These are phyloP conservation scores for Gynochthodes officinalis DNA, from an alignment of 257 asterid species.

Conservation along the genomic window DNA sequence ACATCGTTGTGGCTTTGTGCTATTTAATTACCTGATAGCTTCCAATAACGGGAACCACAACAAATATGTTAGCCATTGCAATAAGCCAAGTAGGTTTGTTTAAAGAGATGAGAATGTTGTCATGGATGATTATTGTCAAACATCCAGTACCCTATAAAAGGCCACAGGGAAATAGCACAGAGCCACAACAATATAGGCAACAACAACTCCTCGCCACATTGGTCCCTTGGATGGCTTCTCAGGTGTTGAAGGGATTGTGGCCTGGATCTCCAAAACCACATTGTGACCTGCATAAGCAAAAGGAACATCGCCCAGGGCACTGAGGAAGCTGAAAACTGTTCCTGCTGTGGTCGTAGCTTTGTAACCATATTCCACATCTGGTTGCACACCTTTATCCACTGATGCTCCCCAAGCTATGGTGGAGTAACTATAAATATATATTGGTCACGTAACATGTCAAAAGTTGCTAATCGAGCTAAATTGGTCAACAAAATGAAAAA, in stretches of 20 bases:
- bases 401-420: conserved; percentile 94
- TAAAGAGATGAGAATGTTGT: conserved; percentile 58
- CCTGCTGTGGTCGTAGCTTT: conserved; percentile 49
- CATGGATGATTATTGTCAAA: conserved; percentile 55
- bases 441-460: no score
- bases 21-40: conserved; percentile 85
- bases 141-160: conserved; percentile 62
- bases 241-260: conserved; percentile 89
- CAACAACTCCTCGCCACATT: conserved; percentile 92
- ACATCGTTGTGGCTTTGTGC: conserved; percentile 77
- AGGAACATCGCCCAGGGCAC: conserved; percentile 82
- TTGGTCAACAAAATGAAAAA: no score
- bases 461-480: no score
- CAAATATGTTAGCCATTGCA: conserved; percentile 90
- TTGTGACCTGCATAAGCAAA: conserved; percentile 96
- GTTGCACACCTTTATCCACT: conserved; percentile 55
- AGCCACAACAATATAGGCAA: conserved; percentile 85
- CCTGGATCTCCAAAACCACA: conserved; percentile 86
- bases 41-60: conserved; percentile 85
- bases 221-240: conserved; percentile 85
- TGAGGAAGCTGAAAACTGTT: conserved; percentile 66
- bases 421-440: conserved; percentile 58
- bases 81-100: conserved; percentile 76
- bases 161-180: conserved; percentile 94
- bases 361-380: conserved; percentile 63